phyloP scores from a whole-genome alignment of 139 green algal genomes.

The Pleodorina starrii region DNA sequence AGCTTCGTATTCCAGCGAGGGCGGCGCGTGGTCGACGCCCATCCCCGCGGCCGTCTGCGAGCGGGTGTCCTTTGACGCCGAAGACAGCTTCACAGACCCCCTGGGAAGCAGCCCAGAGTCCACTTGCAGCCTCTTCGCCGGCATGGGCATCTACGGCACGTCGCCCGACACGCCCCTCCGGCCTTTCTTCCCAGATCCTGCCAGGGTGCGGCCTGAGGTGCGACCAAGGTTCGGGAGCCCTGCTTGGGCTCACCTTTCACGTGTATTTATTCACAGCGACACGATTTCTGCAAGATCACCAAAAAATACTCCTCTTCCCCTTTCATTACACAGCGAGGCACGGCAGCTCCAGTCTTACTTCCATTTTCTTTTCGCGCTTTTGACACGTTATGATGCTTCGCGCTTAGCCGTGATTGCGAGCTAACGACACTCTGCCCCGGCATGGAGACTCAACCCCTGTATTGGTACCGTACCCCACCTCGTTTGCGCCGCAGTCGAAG shows the following conservation, averaged over 20 bases:
- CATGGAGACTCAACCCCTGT: neutral
- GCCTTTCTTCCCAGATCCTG: neutral
- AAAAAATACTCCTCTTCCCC: no score
- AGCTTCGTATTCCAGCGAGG: neutral
- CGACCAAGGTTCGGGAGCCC: no score
- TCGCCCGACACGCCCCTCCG: neutral
- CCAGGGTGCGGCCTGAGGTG: neutral
- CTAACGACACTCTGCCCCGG: no score
- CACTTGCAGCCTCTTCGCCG: neutral
- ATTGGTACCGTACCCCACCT: neutral
- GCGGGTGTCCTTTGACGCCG: neutral
- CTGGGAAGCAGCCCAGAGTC: constrained; percentile 18
- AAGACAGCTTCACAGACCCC: neutral
- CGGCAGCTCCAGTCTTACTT: no score
- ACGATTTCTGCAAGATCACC: no score
- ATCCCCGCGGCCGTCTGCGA: neutral
- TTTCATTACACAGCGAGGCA: no score
- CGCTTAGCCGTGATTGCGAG: no score
- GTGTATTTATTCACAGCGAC: no score
- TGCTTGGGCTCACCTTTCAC: no score
- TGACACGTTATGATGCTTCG: no score
- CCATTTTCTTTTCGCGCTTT: no score
- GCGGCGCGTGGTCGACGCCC: neutral
- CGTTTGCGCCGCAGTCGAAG: neutral
- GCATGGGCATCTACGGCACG: neutral